Percentiles rank a stretch among this genome's conserved stretches.
Conservation (phyloP, 306 rosid genomes). For the Vigna radiata region DNA sequence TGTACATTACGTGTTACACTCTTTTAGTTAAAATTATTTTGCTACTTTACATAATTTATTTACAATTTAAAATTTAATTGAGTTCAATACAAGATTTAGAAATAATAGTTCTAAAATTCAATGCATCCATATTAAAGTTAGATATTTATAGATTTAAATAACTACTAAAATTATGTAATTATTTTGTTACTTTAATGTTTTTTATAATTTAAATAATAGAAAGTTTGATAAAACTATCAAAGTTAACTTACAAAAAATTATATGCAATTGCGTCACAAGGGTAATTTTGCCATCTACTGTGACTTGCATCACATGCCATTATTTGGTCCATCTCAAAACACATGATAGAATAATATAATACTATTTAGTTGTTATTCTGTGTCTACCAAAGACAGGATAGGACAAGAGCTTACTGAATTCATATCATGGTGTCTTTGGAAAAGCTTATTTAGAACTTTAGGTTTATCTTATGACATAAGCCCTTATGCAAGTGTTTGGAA, state of each 20-base stretch:
- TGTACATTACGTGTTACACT: not conserved
- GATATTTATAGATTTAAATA: not conserved
- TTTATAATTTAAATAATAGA: no score
- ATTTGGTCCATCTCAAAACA: no score
- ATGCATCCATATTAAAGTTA: not conserved
- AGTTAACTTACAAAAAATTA: not conserved
- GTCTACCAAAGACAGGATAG: no score
- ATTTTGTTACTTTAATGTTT: not conserved
- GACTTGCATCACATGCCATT: no score
- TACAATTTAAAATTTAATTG: not conserved
- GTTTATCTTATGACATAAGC: not conserved
- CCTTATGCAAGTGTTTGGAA: not conserved
- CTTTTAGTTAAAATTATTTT: not conserved
- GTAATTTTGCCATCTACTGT: not conserved
- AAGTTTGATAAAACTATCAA: not conserved
- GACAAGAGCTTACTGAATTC: no score
- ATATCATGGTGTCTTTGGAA: no score
- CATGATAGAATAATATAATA: no score
- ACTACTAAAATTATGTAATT: not conserved
- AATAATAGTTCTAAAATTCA: not conserved
- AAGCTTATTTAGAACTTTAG: not conserved
- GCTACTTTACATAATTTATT: not conserved
- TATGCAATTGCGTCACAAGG: not conserved
- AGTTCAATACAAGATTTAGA: not conserved
- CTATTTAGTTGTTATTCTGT: no score